Base-by-base conservation (phyloP, 768 basidiomycete genomes). In the Rhodotorula sphaerocarpa region DNA sequence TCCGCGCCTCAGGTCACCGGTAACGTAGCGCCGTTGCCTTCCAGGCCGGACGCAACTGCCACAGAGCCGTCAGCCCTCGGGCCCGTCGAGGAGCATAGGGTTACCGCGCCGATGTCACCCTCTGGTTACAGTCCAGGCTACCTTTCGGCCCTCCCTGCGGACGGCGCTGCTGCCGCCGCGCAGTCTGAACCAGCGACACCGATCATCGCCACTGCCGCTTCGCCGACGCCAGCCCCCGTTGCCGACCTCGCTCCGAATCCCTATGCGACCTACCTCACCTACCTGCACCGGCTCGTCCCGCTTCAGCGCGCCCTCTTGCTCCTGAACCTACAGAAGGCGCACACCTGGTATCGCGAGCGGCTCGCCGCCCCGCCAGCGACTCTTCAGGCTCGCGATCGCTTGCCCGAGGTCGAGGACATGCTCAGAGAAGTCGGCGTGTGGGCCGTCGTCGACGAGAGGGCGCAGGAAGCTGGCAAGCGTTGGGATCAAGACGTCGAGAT, bases 291-390 rank as follows among this genome's bases (percentile, higher is more conserved):
- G 5, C 59, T 67, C 46, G 44, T 64, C 50, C 66, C 66, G 25
- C 55, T 67, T 9, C 66, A 67, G 45, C 61, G 66, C 23, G 50
- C 62, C 10, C 59, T 67, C 23, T 46, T 67, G 7, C 55, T 67
- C 16, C 62, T 67, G 41, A 67, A 67, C 55, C 45, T 67, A 0
- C 66, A 67, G 33, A 67, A 67, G 46, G 66, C 66, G 30, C 62
- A 61, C 46, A 50, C 30, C 14, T 50, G 51, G 48, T 67, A 63
- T 50, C 28, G 33, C 28, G 11, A 3, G 5, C 36, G 36, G 36
- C 47, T 45, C 27, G 30, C 42, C 23, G 14, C 53, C 7, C 5
- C n/a, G 7, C n/a, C 44, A 12, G 14, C 21, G 39, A 5, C 0
- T 11, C 23, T 25, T 2, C 30, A 11, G 15, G 21, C 41, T 2